Percentiles rank a stretch among this genome's conserved stretches.
phyloP scores from a whole-genome alignment of 2,329 filamentous ascomycete genomes.

The Chaetothyriales sp. region DNA sequence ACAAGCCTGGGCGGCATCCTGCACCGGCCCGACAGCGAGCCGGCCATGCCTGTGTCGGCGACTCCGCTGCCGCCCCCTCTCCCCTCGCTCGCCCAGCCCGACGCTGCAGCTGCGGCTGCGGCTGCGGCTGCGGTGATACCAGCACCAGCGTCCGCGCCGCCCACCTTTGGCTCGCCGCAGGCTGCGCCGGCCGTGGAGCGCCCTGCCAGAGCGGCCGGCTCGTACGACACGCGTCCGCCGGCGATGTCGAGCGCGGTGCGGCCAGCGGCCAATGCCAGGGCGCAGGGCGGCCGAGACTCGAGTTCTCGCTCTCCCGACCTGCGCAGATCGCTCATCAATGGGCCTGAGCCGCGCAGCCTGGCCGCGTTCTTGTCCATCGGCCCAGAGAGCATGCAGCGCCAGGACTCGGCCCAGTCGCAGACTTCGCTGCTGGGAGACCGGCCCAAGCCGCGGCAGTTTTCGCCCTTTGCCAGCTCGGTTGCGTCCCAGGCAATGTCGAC shows the following conservation, averaged over 20 bases:
- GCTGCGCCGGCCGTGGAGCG: background rate
- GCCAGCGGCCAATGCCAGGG: background rate
- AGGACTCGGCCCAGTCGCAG: conserved; percentile 18
- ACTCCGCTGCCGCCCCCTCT: background rate
- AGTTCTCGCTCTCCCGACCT: conserved; percentile 15
- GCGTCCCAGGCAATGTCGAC: conserved; percentile 20
- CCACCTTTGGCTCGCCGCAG: background rate
- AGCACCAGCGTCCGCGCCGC: background rate
- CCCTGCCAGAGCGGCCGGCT: conserved; percentile 1
- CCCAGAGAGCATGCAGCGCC: conserved; percentile 13
- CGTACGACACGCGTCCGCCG: conserved; percentile 17
- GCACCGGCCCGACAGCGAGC: conserved; percentile 27
- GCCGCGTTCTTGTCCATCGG: conserved; percentile 9
- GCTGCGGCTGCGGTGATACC: background rate
- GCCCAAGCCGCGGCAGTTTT: conserved; percentile 22
- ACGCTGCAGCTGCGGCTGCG: background rate
- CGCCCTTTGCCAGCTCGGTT: conserved; percentile 24
- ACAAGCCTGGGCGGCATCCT: conserved; percentile 32
- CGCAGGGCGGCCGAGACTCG: background rate
- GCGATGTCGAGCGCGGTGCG: background rate
- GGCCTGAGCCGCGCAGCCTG: conserved; percentile 9
- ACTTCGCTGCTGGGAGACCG: conserved; percentile 16
- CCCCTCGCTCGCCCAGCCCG: background rate
- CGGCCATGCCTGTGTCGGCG: conserved; percentile 1
- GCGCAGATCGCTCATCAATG: conserved; percentile 10